phyloP scores from a whole-genome alignment of 1,284 basidiomycete species.

The Microbotryum intermedium region DNA sequence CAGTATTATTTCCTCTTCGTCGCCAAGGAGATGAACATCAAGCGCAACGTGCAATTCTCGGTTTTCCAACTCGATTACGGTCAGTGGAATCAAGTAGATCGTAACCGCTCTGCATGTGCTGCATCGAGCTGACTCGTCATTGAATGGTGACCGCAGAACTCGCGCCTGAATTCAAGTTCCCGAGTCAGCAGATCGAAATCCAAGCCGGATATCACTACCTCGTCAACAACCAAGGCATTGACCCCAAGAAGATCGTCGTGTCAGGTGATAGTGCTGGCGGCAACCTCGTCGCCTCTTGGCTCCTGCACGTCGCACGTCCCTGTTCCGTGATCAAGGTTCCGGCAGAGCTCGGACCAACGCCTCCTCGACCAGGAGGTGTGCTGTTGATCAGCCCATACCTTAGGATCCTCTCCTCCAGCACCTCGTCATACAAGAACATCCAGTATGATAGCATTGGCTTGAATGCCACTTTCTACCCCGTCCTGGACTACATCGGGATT shows the following conservation, averaged over 20 bases:
- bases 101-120: neutral
- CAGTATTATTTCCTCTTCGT: slow-evolving; percentile 5
- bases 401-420: neutral
- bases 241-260: slow-evolving; percentile 52
- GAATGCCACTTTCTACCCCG: neutral
- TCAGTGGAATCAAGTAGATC: neutral
- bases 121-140: neutral
- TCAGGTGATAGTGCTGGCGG: slow-evolving; percentile 65
- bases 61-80: slow-evolving; percentile 20
- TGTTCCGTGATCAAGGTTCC: neutral
- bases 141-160: neutral
- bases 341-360: neutral
- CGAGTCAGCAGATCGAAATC: slow-evolving; percentile 54
- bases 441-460: neutral
- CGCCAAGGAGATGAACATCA: slow-evolving; percentile 11
- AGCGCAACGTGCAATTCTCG: slow-evolving; percentile 11
- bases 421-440: neutral
- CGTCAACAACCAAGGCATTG: slow-evolving; percentile 44
- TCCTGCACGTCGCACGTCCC: slow-evolving; percentile 4
- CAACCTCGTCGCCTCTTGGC: slow-evolving; percentile 45
- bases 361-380: neutral
- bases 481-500: neutral
- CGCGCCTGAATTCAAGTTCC: slow-evolving; percentile 33
- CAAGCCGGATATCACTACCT: slow-evolving; percentile 57
- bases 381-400: neutral